Evolutionary conservation across 352 stramenopile species (phyloP).

Genomic region (Phytophthora palmivora): DNA sequence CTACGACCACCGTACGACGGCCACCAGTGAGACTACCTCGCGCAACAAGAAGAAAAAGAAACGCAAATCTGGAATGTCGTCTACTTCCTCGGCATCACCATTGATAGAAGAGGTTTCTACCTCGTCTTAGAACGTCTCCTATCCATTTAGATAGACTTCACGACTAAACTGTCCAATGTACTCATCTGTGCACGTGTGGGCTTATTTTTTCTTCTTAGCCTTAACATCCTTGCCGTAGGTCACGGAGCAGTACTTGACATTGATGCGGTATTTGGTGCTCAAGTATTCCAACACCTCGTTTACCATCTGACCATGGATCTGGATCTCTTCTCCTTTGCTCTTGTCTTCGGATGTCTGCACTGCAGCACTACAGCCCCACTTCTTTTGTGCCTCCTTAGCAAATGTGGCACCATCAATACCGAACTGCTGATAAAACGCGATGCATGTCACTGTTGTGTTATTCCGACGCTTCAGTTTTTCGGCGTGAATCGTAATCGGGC

Average conservation of each 20-base stretch:
- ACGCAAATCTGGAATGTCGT: slow-evolving; percentile 35
- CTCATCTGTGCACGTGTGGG: slow-evolving; percentile 20
- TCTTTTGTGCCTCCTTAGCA: slow-evolving; percentile 84
- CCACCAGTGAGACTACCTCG: slow-evolving; percentile 15
- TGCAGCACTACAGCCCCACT: slow-evolving; percentile 80
- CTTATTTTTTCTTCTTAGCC: slow-evolving; percentile 75
- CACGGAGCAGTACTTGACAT: slow-evolving; percentile 72
- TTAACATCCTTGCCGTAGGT: slow-evolving; percentile 86
- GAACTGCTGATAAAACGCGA: slow-evolving; percentile 84
- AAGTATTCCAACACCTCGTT: slow-evolving; percentile 81
- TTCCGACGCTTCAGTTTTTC: slow-evolving; percentile 75
- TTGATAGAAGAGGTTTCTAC: slow-evolving; percentile 38
- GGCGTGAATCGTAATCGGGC: slow-evolving; percentile 70
- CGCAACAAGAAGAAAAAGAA: slow-evolving; percentile 53
- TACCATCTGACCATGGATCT: slow-evolving; percentile 82
- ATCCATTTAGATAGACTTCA: slow-evolving; percentile 34
- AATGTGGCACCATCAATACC: slow-evolving; percentile 75
- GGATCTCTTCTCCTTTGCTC: slow-evolving; percentile 73
- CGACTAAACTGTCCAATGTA: slow-evolving; percentile 23
- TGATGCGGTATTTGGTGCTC: slow-evolving; percentile 69
- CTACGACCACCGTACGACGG: slow-evolving; percentile 1
- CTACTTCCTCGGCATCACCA: slow-evolving; percentile 29
- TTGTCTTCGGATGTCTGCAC: slow-evolving; percentile 64
- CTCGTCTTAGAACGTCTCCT: slow-evolving; percentile 38
- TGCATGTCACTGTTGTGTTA: slow-evolving; percentile 71